Conservation (phyloP, 148 eudicot genomes). For the Arbutus unedo region DNA sequence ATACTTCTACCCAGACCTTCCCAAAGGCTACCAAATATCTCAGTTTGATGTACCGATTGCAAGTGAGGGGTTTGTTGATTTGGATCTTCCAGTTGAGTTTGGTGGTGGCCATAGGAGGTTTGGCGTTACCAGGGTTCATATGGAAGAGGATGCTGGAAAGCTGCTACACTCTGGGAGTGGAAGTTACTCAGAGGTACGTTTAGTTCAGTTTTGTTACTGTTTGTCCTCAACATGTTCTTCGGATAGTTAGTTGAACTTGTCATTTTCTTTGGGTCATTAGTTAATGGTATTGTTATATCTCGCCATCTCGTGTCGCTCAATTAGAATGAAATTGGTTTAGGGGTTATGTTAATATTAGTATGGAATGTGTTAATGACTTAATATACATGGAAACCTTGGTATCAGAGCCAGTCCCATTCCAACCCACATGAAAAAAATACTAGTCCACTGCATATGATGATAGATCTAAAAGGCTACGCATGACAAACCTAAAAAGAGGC, state of each 20-base stretch:
- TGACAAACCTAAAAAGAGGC: not conserved
- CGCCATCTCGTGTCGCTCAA: not conserved
- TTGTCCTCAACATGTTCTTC: not conserved
- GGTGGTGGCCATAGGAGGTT: slow-evolving; percentile 95
- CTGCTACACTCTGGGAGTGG: slow-evolving; percentile 74
- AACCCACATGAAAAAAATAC: not conserved
- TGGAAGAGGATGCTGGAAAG: slow-evolving; percentile 99
- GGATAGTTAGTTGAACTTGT: not conserved
- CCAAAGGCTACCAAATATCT: slow-evolving; percentile 96
- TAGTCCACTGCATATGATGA: not conserved
- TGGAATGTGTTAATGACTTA: not conserved
- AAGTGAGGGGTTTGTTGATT: slow-evolving; percentile 67
- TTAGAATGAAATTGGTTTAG: not conserved
- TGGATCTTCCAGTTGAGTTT: slow-evolving; percentile 88
- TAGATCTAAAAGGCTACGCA: not conserved
- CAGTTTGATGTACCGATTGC: slow-evolving; percentile 98
- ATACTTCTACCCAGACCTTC: slow-evolving; percentile 95
- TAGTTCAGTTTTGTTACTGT: not conserved
- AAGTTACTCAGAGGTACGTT: slow-evolving; percentile 67
- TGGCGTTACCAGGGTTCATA: slow-evolving; percentile 92
- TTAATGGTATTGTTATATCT: not conserved
- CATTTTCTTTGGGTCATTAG: not conserved
- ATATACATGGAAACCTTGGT: not conserved
- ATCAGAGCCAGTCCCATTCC: not conserved
- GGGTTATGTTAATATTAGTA: not conserved